Evolutionary conservation across 805 yeast species (phyloP).

Genomic region (Zygosaccharomyces kombuchaensis): DNA sequence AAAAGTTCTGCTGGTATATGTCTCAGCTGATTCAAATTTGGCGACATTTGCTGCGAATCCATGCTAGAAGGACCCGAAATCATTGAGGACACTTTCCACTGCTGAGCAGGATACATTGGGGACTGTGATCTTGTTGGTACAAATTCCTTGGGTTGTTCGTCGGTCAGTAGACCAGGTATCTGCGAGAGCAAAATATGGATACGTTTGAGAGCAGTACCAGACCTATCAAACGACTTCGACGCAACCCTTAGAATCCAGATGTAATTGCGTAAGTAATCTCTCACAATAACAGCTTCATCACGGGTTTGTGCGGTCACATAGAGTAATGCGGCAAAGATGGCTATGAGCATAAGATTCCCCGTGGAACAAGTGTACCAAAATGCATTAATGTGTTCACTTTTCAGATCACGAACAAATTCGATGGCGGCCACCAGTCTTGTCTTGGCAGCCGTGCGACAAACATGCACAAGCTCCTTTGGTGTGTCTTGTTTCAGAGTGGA

Average conservation of each 20-base stretch:
- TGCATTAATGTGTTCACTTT: constrained; percentile 77
- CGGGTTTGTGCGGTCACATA: constrained; percentile 59
- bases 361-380: constrained; percentile 88
- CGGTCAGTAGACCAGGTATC: constrained; percentile 59
- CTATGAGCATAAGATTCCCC: constrained; percentile 73
- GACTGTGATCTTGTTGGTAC: constrained; percentile 24
- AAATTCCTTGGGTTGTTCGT: constrained; percentile 21
- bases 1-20: constrained; percentile 21
- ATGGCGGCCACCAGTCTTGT: constrained; percentile 78
- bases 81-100: constrained; percentile 9
- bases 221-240: constrained; percentile 73
- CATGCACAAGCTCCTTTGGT: constrained; percentile 52
- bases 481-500: constrained; percentile 44
- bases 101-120: constrained; percentile 17
- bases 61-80: constrained; percentile 6
- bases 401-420: constrained; percentile 69
- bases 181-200: constrained; percentile 69
- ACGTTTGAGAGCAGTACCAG: constrained; percentile 65
- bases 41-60: constrained; percentile 12
- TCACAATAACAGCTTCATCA: constrained; percentile 61
- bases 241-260: constrained; percentile 71
- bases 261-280: constrained; percentile 68
- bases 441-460: constrained; percentile 81
- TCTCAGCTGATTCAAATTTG: constrained; percentile 17
- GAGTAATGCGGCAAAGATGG: constrained; percentile 80